These are phyloP conservation scores for Stentor roeselii DNA, from an alignment of 73 alveolate genomes.

Conservation along the genomic window DNA sequence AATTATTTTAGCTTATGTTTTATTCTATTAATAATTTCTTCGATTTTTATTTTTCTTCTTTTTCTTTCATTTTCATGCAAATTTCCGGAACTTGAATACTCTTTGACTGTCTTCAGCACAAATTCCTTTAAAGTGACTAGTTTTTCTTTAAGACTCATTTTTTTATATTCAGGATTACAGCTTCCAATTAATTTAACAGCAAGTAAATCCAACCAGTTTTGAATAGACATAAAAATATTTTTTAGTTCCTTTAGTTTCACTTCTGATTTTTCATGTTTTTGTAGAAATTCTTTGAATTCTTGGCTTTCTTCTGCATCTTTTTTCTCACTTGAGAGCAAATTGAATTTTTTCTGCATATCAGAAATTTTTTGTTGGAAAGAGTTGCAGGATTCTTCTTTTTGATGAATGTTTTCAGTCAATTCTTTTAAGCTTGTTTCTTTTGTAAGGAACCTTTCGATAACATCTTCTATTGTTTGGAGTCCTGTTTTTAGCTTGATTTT, in stretches of 20 bases:
- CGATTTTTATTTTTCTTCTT: neutral
- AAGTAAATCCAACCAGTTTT: neutral
- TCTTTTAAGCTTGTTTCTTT: neutral
- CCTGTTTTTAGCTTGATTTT: neutral
- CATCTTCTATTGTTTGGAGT: neutral
- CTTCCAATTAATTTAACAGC: neutral
- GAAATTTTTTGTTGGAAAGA: neutral
- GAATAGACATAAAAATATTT: neutral
- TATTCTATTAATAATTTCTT: too few relatives aligned
- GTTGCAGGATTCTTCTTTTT: neutral
- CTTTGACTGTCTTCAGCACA: neutral
- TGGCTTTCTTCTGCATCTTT: too few relatives aligned
- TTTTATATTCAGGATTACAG: too few relatives aligned
- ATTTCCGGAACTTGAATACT: neutral
- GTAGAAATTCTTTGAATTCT: too few relatives aligned
- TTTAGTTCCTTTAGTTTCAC: neutral
- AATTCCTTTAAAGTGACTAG: neutral
- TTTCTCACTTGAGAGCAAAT: neutral
- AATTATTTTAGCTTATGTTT: neutral
- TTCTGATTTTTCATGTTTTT: neutral
- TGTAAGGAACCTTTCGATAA: neutral
- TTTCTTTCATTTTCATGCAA: neutral
- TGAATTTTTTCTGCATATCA: neutral
- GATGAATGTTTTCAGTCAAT: neutral
- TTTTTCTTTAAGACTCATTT: too few relatives aligned